Evolutionary conservation across 139 green algal genomes (phyloP).

Genomic region (Haematococcus sp.): DNA sequence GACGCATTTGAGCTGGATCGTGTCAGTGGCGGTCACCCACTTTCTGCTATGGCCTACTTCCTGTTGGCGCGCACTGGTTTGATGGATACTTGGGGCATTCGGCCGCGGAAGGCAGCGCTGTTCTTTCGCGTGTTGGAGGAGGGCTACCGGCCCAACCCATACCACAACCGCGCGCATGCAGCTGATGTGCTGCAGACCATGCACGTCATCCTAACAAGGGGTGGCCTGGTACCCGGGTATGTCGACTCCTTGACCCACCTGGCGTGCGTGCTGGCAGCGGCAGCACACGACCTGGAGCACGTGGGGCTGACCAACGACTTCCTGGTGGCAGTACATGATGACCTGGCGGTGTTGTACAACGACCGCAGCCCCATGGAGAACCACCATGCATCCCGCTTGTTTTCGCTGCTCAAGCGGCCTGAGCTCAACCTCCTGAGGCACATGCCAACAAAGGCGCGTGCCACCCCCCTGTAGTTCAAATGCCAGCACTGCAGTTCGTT

Average conservation of each 20-base stretch:
- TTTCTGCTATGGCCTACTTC: slow-evolving; percentile 25
- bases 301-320: slow-evolving; percentile 45
- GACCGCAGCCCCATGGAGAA: slow-evolving; percentile 36
- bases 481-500: no score
- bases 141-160: slow-evolving; percentile 38
- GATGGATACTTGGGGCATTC: no score
- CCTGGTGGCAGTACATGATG: slow-evolving; percentile 23
- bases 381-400: slow-evolving; percentile 19
- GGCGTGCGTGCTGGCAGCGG: no score
- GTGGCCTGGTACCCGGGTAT: not conserved
- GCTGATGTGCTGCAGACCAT: slow-evolving; percentile 47
- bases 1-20: slow-evolving; percentile 38
- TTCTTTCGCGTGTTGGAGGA: slow-evolving; percentile 15
- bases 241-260: no score
- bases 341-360: slow-evolving; percentile 39
- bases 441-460: not conserved
- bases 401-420: slow-evolving; percentile 16
- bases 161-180: slow-evolving; percentile 47
- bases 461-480: no score
- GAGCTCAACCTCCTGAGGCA: slow-evolving; percentile 20
- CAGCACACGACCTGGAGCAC: slow-evolving; percentile 20
- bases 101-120: not conserved
- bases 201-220: slow-evolving; percentile 37
- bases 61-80: slow-evolving; percentile 18
- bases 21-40: slow-evolving; percentile 30